Evolutionary conservation across 2,329 filamentous ascomycete genomes (phyloP).

Genomic region (Talaromyces funiculosus): DNA sequence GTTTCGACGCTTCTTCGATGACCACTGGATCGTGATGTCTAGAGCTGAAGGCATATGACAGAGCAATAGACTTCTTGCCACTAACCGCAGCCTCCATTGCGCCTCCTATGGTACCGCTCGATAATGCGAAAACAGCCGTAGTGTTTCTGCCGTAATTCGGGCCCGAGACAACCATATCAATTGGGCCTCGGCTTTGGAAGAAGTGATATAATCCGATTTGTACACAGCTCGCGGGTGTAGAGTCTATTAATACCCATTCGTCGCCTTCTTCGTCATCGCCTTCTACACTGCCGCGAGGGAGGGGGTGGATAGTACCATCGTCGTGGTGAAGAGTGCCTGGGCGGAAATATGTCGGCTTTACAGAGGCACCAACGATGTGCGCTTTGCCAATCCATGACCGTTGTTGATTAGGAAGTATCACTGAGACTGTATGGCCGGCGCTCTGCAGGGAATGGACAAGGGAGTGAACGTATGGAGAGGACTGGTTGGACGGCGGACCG

Average conservation of each 20-base stretch:
- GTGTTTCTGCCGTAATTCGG: slow-evolving; percentile 82
- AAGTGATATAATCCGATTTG: slow-evolving; percentile 79
- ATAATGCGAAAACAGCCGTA: slow-evolving; percentile 71
- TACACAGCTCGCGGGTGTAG: slow-evolving; percentile 73
- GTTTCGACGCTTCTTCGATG: slow-evolving; percentile 68
- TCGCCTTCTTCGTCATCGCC: slow-evolving; percentile 59
- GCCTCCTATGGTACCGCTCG: slow-evolving; percentile 70
- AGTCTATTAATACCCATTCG: slow-evolving; percentile 77
- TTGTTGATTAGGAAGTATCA: slow-evolving; percentile 85
- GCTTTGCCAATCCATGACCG: slow-evolving; percentile 98
- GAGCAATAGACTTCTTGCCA: slow-evolving; percentile 64
- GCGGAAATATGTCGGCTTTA: slow-evolving; percentile 79
- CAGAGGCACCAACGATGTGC: slow-evolving; percentile 84
- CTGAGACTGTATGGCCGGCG: slow-evolving; percentile 80
- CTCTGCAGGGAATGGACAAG: slow-evolving; percentile 64
- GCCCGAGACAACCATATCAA: slow-evolving; percentile 72
- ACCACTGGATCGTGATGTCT: slow-evolving; percentile 76
- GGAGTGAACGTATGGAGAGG: slow-evolving; percentile 74
- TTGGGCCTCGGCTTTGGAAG: slow-evolving; percentile 63
- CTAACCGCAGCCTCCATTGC: slow-evolving; percentile 73
- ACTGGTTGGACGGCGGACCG: slow-evolving; percentile 70
- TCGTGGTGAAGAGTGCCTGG: slow-evolving; percentile 56
- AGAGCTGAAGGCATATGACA: slow-evolving; percentile 86
- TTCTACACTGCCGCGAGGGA: slow-evolving; percentile 49
- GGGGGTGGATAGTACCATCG: slow-evolving; percentile 62